These are phyloP conservation scores for Phytophthora lateralis DNA, from an alignment of 352 stramenopile genomes.

Conservation along the genomic window DNA sequence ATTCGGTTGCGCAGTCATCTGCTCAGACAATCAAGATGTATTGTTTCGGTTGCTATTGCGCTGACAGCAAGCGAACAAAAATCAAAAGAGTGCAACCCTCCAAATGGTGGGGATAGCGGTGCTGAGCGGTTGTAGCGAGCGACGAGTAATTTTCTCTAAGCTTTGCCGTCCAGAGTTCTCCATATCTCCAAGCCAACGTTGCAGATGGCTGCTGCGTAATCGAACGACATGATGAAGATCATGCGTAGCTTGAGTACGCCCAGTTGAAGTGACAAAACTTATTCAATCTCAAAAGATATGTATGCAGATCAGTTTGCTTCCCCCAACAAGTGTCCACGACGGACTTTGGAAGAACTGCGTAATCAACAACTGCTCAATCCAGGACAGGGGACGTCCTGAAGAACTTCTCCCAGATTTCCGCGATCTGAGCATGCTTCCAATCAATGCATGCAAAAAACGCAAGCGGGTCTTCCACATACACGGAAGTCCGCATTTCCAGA, in stretches of 20 bases:
- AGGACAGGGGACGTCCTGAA: background rate
- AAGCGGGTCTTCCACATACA: constrained; percentile 1
- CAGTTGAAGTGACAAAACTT: background rate
- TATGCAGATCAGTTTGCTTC: background rate
- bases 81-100: background rate
- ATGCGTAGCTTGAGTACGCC: background rate
- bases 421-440: constrained; percentile 23
- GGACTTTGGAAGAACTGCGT: no score
- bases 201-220: constrained; percentile 7
- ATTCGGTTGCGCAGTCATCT: constrained; percentile 4
- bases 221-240: constrained; percentile 21
- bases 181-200: background rate
- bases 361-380: background rate
- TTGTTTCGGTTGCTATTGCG: background rate
- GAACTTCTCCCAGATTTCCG: background rate
- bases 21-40: constrained; percentile 12
- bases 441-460: constrained; percentile 19
- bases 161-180: constrained; percentile 6
- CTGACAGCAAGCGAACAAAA: constrained; percentile 7
- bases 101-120: no score
- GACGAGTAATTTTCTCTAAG: constrained; percentile 4
- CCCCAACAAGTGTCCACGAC: background rate
- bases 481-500: constrained; percentile 7
- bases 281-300: background rate
- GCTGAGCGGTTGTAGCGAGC: constrained; percentile 14